Evolutionary conservation across 352 stramenopile genomes (phyloP).

Genomic region (Phytopythium montanum): DNA sequence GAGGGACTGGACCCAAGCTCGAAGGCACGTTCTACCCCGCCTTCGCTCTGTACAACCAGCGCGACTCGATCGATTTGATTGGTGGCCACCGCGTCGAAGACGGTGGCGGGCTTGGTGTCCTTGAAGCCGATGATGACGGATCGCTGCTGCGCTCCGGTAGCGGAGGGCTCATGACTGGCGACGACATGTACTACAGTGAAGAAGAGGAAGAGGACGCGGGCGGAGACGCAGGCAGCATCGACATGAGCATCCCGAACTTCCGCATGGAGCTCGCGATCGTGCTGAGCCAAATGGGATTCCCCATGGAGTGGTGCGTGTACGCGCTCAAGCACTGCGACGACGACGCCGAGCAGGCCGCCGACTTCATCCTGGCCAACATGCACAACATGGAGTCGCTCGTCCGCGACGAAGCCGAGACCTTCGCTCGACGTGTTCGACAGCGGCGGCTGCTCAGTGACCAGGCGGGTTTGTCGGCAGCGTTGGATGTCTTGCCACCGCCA

Average conservation of each 20-base stretch:
- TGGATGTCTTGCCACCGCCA: slow-evolving; percentile 18
- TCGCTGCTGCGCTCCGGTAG: slow-evolving; percentile 27
- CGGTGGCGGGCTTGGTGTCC: slow-evolving; percentile 14
- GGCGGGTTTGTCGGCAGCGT: slow-evolving; percentile 3
- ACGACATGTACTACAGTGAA: slow-evolving; percentile 82
- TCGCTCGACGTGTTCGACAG: slow-evolving; percentile 44
- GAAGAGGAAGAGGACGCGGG: slow-evolving; percentile 69
- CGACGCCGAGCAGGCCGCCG: slow-evolving; percentile 71
- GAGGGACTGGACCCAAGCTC: slow-evolving; percentile 78
- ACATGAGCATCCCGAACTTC: slow-evolving; percentile 69
- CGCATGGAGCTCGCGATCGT: slow-evolving; percentile 77
- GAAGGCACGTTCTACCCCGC: slow-evolving; percentile 86
- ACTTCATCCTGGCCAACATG: slow-evolving; percentile 87
- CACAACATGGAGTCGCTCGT: slow-evolving; percentile 76
- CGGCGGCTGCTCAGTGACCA: slow-evolving; percentile 37
- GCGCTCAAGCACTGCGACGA: slow-evolving; percentile 80
- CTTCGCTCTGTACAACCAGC: slow-evolving; percentile 87
- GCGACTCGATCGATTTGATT: slow-evolving; percentile 83
- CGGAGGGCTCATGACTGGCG: slow-evolving; percentile 26
- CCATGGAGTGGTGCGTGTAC: slow-evolving; percentile 87
- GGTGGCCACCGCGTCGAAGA: slow-evolving; percentile 84
- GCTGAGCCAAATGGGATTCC: slow-evolving; percentile 84
- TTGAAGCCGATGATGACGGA: slow-evolving; percentile 18
- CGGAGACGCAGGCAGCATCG: slow-evolving; percentile 2
- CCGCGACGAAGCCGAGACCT: slow-evolving; percentile 60